A percentile compares a stretch with the other conserved stretches of the same genome.
Conservation (phyloP, 768 basidiomycete genomes). For the Tulasnella sp. region DNA sequence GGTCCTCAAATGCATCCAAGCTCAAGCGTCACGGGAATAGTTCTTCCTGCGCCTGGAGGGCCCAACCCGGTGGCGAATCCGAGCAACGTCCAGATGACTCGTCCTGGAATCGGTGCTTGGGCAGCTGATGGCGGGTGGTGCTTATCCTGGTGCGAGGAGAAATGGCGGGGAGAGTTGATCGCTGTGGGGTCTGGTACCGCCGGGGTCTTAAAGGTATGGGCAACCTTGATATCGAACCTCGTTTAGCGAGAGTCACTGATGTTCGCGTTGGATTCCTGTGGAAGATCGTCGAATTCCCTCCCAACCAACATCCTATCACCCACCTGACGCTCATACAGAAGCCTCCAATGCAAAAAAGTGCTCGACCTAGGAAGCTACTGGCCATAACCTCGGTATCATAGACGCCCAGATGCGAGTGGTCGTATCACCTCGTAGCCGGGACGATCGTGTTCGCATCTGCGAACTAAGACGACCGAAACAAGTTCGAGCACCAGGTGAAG, state of each 20-base stretch:
- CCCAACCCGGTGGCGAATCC: constrained; percentile 32
- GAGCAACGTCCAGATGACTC: constrained; percentile 35
- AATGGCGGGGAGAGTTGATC: constrained; percentile 90
- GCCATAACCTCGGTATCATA: constrained; percentile 83
- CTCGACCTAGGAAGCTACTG: constrained; percentile 43
- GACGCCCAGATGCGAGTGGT: constrained; percentile 91
- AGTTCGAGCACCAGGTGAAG: constrained; percentile 41
- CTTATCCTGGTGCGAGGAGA: constrained; percentile 92
- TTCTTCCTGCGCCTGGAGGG: constrained; percentile 42
- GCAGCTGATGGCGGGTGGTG: constrained; percentile 93
- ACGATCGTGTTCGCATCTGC: constrained; percentile 90
- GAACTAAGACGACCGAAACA: constrained; percentile 60
- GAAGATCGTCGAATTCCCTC: constrained; percentile 72
- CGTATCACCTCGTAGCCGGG: constrained; percentile 86
- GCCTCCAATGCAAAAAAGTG: constrained; percentile 35
- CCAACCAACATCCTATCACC: constrained; percentile 61
- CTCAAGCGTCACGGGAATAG: background rate
- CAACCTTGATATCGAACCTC: background rate
- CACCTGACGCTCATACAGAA: constrained; percentile 58
- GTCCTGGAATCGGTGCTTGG: constrained; percentile 54
- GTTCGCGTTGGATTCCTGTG: background rate
- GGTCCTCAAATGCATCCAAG: background rate
- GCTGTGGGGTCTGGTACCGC: constrained; percentile 70
- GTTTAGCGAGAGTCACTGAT: background rate
- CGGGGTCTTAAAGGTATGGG: constrained; percentile 69